Percentiles rank a stretch among this genome's conserved stretches.
Evolutionary conservation across 2,329 filamentous ascomycete genomes (phyloP).

Genomic region (Purpureocillium lavendulum): DNA sequence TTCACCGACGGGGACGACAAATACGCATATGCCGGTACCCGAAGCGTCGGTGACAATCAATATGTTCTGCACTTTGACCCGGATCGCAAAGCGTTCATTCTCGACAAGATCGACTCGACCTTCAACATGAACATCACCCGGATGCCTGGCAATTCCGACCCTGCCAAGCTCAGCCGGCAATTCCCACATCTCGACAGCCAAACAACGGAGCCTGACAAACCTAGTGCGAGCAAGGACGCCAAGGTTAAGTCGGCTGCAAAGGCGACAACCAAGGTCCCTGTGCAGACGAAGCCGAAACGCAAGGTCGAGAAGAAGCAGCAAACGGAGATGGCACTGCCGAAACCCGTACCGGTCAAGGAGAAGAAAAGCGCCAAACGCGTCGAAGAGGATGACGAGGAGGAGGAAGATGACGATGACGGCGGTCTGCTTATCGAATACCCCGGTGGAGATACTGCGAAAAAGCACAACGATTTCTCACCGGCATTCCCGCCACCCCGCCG

Average conservation of each 20-base stretch:
- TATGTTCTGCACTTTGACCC: conserved; percentile 71
- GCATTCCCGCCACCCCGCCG: conserved; percentile 37
- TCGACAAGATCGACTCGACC: conserved; percentile 73
- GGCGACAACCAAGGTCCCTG: conserved; percentile 9
- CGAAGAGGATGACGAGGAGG: conserved; percentile 42
- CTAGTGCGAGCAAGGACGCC: conserved; percentile 13
- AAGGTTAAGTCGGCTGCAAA: conserved; percentile 15
- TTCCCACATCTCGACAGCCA: conserved; percentile 53
- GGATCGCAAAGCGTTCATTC: conserved; percentile 63
- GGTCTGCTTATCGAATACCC: conserved; percentile 54
- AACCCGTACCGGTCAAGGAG: conserved; percentile 19
- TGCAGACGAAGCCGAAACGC: conserved; percentile 13
- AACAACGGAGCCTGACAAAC: conserved; percentile 7
- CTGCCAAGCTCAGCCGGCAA: conserved; percentile 54
- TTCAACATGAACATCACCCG: conserved; percentile 81
- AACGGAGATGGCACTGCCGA: conserved; percentile 23
- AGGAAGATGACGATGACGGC: conserved; percentile 48
- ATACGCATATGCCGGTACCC: conserved; percentile 53
- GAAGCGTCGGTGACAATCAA: conserved; percentile 46
- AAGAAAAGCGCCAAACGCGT: conserved; percentile 17
- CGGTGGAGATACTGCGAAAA: conserved; percentile 28
- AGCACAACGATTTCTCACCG: conserved; percentile 37
- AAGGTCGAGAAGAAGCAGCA: conserved; percentile 25
- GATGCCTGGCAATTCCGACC: conserved; percentile 56
- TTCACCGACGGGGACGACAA: conserved; percentile 46